A percentile compares a stretch with the other conserved stretches of the same genome.
These are phyloP conservation scores for Citrus reticulata DNA, from an alignment of 345 rosid species.

Conservation along the genomic window DNA sequence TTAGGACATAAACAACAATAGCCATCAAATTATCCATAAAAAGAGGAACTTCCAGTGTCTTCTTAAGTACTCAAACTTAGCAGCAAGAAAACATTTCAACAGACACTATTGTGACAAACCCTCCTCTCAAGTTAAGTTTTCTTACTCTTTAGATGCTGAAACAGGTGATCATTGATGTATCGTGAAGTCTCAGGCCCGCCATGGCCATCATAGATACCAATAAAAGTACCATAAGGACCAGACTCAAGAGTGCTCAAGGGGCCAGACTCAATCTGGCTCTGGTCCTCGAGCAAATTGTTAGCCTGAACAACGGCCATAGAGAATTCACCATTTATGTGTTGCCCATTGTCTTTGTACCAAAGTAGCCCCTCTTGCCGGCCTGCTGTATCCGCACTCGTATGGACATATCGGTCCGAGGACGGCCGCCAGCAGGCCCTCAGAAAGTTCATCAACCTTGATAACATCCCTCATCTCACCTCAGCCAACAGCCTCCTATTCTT, in stretches of 20 bases:
- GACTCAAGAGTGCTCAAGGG: conserved; percentile 73
- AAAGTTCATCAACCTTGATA: conserved; percentile 78
- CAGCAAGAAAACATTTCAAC: not conserved
- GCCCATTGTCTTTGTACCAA: conserved; percentile 94
- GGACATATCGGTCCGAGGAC: conserved; percentile 44
- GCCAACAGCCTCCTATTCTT: conserved; percentile 48
- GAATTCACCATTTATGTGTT: conserved; percentile 83
- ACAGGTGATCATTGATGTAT: conserved; percentile 76
- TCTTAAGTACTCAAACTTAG: not conserved
- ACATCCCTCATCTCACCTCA: conserved; percentile 97
- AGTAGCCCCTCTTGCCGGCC: conserved; percentile 90
- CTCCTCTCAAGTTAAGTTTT: not conserved
- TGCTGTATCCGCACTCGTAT: conserved; percentile 48
- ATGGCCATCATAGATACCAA: conserved; percentile 95
- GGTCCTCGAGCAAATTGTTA: conserved; percentile 88
- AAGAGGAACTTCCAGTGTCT: not conserved
- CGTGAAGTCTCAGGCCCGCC: conserved; percentile 98
- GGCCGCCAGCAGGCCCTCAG: conserved; percentile 88
- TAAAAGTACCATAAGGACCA: conserved; percentile 87
- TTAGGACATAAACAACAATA: not conserved
- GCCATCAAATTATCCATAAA: not conserved
- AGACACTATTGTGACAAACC: not conserved
- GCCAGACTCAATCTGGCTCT: conserved; percentile 95
- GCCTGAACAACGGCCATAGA: conserved; percentile 98
- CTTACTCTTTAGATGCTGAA: conserved; percentile 91